These are phyloP conservation scores for Punica granatum DNA, from an alignment of 345 rosid species.

Conservation along the genomic window DNA sequence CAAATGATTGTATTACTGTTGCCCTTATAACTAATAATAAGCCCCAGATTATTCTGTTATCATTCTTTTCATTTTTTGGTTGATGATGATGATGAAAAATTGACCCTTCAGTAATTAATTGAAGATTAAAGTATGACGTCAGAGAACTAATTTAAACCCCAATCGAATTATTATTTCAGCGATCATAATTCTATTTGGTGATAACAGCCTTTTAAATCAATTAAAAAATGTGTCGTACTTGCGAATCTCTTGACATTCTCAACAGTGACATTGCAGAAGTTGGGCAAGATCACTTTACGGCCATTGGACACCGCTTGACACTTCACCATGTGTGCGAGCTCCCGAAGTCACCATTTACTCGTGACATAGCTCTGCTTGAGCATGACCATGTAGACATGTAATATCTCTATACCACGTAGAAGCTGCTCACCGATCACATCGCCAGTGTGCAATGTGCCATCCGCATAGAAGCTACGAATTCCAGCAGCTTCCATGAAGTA, in stretches of 20 bases:
- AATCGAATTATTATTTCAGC: too few species aligned
- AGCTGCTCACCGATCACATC: neutral
- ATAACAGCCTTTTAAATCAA: too few species aligned
- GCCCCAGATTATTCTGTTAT: too few species aligned
- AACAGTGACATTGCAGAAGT: neutral
- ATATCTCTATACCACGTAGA: neutral
- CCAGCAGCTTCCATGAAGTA: neutral
- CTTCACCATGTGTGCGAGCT: neutral
- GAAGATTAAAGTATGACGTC: too few species aligned
- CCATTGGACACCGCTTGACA: neutral
- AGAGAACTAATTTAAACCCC: too few species aligned
- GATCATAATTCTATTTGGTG: too few species aligned
- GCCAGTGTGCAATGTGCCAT: neutral
- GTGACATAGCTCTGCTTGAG: neutral
- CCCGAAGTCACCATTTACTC: constrained; percentile 2
- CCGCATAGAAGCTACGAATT: neutral
- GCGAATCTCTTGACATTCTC: neutral
- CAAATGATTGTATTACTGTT: too few species aligned
- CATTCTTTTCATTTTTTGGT: too few species aligned
- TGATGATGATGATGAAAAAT: too few species aligned
- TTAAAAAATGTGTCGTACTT: too few species aligned
- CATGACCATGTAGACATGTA: neutral
- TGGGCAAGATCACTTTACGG: neutral
- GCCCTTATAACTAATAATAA: too few species aligned
- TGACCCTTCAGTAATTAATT: too few species aligned